These are phyloP conservation scores for Aspergillus hancockii DNA, from an alignment of 495 filamentous ascomycete genomes.

Conservation along the genomic window DNA sequence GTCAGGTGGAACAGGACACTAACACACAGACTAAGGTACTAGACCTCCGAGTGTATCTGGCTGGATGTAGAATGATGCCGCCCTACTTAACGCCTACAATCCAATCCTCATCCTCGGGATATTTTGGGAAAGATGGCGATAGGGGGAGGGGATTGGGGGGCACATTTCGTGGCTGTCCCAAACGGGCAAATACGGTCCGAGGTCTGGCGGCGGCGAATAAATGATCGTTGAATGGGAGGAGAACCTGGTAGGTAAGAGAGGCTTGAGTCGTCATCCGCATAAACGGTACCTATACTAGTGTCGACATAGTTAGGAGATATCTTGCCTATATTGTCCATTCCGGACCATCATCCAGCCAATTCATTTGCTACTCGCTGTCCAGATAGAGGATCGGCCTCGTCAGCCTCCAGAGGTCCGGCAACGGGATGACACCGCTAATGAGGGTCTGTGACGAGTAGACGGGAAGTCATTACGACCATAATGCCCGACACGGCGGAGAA, in stretches of 20 bases:
- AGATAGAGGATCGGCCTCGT: slow-evolving; percentile 12
- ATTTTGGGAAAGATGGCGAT: slow-evolving; percentile 7
- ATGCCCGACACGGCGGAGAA: slow-evolving; percentile 16
- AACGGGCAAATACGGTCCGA: slow-evolving; percentile 23
- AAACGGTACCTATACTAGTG: slow-evolving; percentile 4
- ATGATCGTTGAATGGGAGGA: neutral
- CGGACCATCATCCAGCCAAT: slow-evolving; percentile 3
- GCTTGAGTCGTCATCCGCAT: neutral
- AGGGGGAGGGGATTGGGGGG: slow-evolving; percentile 3
- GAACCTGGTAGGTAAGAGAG: neutral
- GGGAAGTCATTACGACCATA: slow-evolving; percentile 17
- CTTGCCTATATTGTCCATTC: neutral
- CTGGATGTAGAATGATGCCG: neutral
- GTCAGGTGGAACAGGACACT: neutral
- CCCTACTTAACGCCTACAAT: neutral
- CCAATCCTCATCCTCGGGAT: slow-evolving; percentile 6
- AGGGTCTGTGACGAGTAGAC: slow-evolving; percentile 26
- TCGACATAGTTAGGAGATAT: neutral
- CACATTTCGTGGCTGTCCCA: slow-evolving; percentile 18
- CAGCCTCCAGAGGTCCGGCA: slow-evolving; percentile 13
- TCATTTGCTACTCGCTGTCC: neutral
- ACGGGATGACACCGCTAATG: slow-evolving; percentile 21
- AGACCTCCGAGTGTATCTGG: neutral
- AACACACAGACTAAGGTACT: neutral
- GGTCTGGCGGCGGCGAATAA: slow-evolving; percentile 3